These are phyloP conservation scores for Iodosphaeria phyllophila DNA, from an alignment of 2,329 filamentous ascomycete genomes.

Conservation along the genomic window DNA sequence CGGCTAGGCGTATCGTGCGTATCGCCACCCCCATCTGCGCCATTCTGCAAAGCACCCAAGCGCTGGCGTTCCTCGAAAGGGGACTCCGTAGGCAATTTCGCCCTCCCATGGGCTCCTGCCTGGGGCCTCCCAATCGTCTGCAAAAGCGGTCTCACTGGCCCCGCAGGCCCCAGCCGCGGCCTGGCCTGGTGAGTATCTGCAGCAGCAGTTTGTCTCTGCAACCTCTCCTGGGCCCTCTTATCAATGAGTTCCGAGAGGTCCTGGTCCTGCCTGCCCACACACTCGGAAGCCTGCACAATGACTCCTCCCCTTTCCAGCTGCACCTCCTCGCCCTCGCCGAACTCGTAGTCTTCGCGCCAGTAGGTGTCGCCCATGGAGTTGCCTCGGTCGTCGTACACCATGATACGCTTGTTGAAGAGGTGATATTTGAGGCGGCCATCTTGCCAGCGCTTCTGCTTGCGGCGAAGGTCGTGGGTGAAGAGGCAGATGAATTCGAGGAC, in stretches of 20 bases:
- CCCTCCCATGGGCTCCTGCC: slow-evolving; percentile 43
- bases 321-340: slow-evolving; percentile 70
- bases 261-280: slow-evolving; percentile 52
- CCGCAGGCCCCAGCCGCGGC: slow-evolving; percentile 6
- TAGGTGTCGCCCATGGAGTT: slow-evolving; percentile 75
- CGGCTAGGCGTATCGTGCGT: slow-evolving; percentile 9
- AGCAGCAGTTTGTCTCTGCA: slow-evolving; percentile 24
- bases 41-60: slow-evolving; percentile 7
- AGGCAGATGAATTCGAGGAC: slow-evolving; percentile 74
- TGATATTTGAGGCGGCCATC: slow-evolving; percentile 80
- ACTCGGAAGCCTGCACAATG: slow-evolving; percentile 66
- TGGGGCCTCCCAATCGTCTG: slow-evolving; percentile 46
- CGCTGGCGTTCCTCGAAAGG: slow-evolving; percentile 43
- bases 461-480: slow-evolving; percentile 67
- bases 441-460: slow-evolving; percentile 86
- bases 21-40: too few species aligned
- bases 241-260: slow-evolving; percentile 61
- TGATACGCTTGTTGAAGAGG: slow-evolving; percentile 75
- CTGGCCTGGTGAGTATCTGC: slow-evolving; percentile 14
- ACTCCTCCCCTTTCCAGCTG: slow-evolving; percentile 56
- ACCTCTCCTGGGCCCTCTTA: slow-evolving; percentile 42
- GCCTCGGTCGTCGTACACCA: slow-evolving; percentile 71
- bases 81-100: slow-evolving; percentile 35
- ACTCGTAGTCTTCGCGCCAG: slow-evolving; percentile 49
- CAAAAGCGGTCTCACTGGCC: slow-evolving; percentile 11